phyloP scores from a whole-genome alignment of 257 asterid genomes.

The Linaria vulgaris region DNA sequence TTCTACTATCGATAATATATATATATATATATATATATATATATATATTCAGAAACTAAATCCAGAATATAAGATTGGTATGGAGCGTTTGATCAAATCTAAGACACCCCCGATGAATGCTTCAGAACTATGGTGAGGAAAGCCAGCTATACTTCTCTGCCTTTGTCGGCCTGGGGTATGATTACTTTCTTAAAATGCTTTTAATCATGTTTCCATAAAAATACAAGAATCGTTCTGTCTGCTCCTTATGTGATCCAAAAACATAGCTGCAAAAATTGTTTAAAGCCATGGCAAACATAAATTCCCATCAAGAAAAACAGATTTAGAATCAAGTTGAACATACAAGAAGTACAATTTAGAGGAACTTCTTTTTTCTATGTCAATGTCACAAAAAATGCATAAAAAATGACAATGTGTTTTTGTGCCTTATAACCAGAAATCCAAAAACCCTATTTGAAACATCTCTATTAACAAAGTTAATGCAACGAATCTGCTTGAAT shows the following conservation, averaged over 20 bases:
- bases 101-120: slow-evolving; percentile 77
- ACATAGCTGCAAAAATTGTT: neutral
- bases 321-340: too few species aligned
- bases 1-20: slow-evolving; percentile 54
- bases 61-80: slow-evolving; percentile 70
- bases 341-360: too few species aligned
- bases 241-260: neutral
- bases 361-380: too few species aligned
- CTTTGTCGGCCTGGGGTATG: slow-evolving; percentile 87
- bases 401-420: too few species aligned
- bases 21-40: too few species aligned
- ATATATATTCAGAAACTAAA: slow-evolving; percentile 70
- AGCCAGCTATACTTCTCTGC: slow-evolving; percentile 75
- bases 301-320: neutral
- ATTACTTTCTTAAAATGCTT: neutral
- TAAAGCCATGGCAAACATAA: slow-evolving; percentile 1
- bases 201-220: neutral
- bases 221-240: neutral
- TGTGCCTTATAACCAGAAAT: too few species aligned
- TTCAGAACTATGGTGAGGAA: slow-evolving; percentile 72
- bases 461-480: too few species aligned
- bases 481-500: too few species aligned
- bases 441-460: too few species aligned
- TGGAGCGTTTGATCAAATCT: slow-evolving; percentile 57
- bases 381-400: too few species aligned